Conservation (phyloP, 352 stramenopile genomes). For the Paralagenidium karlingii region DNA sequence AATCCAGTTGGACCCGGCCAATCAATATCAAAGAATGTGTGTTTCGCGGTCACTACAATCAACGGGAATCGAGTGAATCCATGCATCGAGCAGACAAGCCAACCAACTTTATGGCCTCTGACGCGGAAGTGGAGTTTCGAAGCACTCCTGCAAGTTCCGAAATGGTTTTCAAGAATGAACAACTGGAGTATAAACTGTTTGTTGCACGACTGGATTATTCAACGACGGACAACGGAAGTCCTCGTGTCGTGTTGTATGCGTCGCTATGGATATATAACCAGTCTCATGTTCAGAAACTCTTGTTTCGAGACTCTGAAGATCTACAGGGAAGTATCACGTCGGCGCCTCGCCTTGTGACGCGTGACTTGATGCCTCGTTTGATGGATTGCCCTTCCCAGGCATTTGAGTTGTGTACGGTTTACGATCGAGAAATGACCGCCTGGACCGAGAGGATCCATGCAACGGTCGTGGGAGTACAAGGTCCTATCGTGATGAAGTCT, state of each 20-base stretch:
- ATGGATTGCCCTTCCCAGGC: conserved; percentile 76
- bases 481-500: conserved; percentile 26
- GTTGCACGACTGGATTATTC: conserved; percentile 76
- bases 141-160: conserved; percentile 32
- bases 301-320: conserved; percentile 64
- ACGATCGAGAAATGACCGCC: conserved; percentile 66
- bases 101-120: conserved; percentile 43
- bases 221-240: conserved; percentile 64
- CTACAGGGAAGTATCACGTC: conserved; percentile 10
- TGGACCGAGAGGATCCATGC: conserved; percentile 84
- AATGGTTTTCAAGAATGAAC: conserved; percentile 53
- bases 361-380: conserved; percentile 53
- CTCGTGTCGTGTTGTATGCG: conserved; percentile 71
- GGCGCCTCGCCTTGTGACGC: conserved; percentile 43
- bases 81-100: conserved; percentile 56
- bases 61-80: no score
- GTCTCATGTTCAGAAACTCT: conserved; percentile 64
- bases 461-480: conserved; percentile 74
- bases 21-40: conserved; percentile 72
- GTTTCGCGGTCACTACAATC: no score
- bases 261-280: conserved; percentile 87
- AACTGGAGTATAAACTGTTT: conserved; percentile 47
- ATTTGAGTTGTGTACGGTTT: conserved; percentile 81
- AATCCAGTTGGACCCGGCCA: conserved; percentile 65
- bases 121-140: conserved; percentile 63